Evolutionary conservation across 2,329 filamentous ascomycete species (phyloP).

Genomic region (Grosmannia huntii): DNA sequence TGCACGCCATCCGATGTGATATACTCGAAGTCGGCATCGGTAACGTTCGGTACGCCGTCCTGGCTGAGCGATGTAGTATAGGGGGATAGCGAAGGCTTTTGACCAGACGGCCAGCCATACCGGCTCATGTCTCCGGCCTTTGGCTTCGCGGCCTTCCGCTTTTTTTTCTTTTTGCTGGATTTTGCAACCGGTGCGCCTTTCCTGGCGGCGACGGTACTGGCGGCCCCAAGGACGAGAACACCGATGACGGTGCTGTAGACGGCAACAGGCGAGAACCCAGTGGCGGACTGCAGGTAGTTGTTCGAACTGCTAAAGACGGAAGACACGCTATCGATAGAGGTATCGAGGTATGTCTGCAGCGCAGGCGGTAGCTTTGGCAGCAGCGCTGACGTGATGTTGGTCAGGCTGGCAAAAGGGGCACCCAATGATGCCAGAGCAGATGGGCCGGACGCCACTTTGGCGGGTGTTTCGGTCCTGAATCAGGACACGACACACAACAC

Average conservation of each 20-base stretch:
- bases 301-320: conserved; percentile 35
- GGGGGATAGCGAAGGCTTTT: conserved; percentile 28
- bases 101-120: conserved; percentile 34
- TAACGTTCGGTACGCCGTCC: conserved; percentile 42
- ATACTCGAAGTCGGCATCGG: conserved; percentile 68
- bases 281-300: conserved; percentile 36
- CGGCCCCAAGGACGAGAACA: conserved; percentile 33
- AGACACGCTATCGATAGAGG: conserved; percentile 35
- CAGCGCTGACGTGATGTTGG: conserved; percentile 37
- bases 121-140: conserved; percentile 31
- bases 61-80: conserved; percentile 31
- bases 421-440: conserved; percentile 46
- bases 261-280: conserved; percentile 35
- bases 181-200: conserved; percentile 10
- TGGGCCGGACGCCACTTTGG: conserved; percentile 51
- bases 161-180: conserved; percentile 8
- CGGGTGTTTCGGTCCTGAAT: conserved; percentile 26
- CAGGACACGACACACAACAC: conserved; percentile 20
- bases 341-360: conserved; percentile 45
- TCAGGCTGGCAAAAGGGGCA: conserved; percentile 37
- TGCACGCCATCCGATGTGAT: conserved; percentile 67
- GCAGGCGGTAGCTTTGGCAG: conserved; percentile 26
- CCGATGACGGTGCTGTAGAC: conserved; percentile 37
- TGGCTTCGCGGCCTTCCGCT: conserved; percentile 12
- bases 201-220: conserved; percentile 21